Evolutionary conservation across 352 stramenopile species (phyloP).

Genomic region (Globisporangium barbulae): DNA sequence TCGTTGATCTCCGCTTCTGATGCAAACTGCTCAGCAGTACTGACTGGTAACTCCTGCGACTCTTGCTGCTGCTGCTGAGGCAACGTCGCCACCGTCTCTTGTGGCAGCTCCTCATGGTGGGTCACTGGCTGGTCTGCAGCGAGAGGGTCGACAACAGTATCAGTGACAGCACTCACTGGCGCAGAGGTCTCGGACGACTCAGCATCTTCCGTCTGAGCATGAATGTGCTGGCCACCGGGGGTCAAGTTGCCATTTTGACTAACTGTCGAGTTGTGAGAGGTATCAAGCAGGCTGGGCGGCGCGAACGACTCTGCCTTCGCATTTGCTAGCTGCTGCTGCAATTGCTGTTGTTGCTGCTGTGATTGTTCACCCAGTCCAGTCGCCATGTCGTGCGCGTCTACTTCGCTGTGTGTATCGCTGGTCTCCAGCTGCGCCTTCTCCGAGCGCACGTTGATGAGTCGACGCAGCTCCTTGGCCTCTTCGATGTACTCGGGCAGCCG

Average conservation of each 20-base stretch:
- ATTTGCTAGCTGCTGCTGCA: not conserved
- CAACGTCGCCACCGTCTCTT: not conserved
- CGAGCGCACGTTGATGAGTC: slow-evolving; percentile 41
- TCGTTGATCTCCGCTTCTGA: not conserved
- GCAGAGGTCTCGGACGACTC: not conserved
- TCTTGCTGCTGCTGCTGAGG: not conserved
- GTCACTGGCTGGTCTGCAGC: not conserved
- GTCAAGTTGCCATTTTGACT: not conserved
- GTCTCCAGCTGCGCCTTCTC: slow-evolving; percentile 33
- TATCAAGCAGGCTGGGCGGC: not conserved
- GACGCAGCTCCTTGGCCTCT: slow-evolving; percentile 51
- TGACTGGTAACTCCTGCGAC: not conserved
- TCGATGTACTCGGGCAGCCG: slow-evolving; percentile 43
- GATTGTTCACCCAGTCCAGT: slow-evolving; percentile 1
- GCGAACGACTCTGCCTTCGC: slow-evolving; percentile 3
- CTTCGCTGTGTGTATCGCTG: slow-evolving; percentile 36
- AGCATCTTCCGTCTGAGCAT: not conserved
- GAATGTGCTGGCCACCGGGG: not conserved
- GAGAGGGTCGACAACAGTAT: not conserved
- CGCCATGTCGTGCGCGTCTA: slow-evolving; percentile 17
- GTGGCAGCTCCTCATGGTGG: not conserved
- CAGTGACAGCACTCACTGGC: not conserved
- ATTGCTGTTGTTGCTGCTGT: not conserved
- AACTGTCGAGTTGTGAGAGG: not conserved
- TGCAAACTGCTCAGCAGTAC: not conserved